Conservation (phyloP, 176 grass and related monocot species). For the Zea luxurians region DNA sequence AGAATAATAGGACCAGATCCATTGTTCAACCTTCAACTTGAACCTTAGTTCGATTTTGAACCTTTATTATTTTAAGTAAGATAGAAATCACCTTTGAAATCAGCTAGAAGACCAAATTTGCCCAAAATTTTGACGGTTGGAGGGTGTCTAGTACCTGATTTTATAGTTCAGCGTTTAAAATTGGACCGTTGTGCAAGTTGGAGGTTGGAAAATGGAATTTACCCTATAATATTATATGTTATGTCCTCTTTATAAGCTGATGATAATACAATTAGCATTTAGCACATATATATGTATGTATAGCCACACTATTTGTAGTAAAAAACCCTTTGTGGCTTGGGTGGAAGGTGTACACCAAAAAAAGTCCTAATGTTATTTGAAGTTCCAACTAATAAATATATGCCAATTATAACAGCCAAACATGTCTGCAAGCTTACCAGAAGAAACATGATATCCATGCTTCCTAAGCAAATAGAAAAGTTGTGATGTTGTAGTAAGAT, state of each 20-base stretch:
- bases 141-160: background rate
- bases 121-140: background rate
- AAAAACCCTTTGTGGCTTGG: background rate
- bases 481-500: background rate
- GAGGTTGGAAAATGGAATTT: background rate
- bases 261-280: background rate
- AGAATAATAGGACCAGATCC: background rate
- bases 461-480: slow-evolving; percentile 42
- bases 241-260: background rate
- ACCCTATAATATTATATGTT: background rate
- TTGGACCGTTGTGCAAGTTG: background rate
- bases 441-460: slow-evolving; percentile 17
- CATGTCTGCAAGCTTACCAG: background rate
- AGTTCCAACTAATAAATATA: background rate
- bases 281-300: background rate
- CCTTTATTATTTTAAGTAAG: background rate
- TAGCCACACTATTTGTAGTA: background rate
- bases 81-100: background rate
- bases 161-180: background rate
- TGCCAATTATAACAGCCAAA: background rate
- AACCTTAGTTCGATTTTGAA: background rate
- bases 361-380: background rate
- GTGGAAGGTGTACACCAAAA: background rate
- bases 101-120: background rate
- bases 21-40: background rate